Evolutionary conservation across 2,329 filamentous ascomycete genomes (phyloP).

Genomic region (Cladosporium sp.): DNA sequence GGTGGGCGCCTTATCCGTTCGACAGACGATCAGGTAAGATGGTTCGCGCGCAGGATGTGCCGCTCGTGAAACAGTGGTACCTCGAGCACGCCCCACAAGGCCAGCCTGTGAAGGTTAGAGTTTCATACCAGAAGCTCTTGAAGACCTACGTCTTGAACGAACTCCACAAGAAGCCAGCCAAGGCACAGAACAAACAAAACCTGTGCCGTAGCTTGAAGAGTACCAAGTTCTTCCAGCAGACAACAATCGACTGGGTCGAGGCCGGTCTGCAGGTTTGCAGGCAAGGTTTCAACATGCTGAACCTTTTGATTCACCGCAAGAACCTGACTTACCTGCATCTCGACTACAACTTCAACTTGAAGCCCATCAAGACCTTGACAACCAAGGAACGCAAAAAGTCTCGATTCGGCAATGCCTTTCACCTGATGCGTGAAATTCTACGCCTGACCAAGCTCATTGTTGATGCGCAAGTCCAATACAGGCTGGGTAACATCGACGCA

Average conservation of each 20-base stretch:
- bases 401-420: constrained; percentile 97
- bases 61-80: constrained; percentile 97
- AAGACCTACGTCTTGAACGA: constrained; percentile 97
- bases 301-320: constrained; percentile 95
- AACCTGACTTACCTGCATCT: constrained; percentile 97
- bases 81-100: constrained; percentile 89
- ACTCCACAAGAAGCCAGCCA: constrained; percentile 91
- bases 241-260: constrained; percentile 98
- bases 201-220: constrained; percentile 85
- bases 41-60: constrained; percentile 96
- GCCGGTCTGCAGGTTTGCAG: constrained; percentile 96
- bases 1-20: constrained; percentile 98
- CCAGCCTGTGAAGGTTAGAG: constrained; percentile 93
- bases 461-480: constrained; percentile 96
- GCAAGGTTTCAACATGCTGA: constrained; percentile 99
- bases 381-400: constrained; percentile 99
- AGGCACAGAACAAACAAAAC: constrained; percentile 93
- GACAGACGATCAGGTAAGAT: constrained; percentile 91
- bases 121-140: constrained; percentile 96
- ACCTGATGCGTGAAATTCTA: constrained; percentile 96
- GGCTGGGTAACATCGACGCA: constrained; percentile 95
- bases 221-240: constrained; percentile 99
- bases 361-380: constrained; percentile 96
- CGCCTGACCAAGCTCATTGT: constrained; percentile 96
- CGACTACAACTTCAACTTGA: constrained; percentile 99